Conservation (phyloP, 2,329 filamentous ascomycete genomes). For the Cladosporium halotolerans region DNA sequence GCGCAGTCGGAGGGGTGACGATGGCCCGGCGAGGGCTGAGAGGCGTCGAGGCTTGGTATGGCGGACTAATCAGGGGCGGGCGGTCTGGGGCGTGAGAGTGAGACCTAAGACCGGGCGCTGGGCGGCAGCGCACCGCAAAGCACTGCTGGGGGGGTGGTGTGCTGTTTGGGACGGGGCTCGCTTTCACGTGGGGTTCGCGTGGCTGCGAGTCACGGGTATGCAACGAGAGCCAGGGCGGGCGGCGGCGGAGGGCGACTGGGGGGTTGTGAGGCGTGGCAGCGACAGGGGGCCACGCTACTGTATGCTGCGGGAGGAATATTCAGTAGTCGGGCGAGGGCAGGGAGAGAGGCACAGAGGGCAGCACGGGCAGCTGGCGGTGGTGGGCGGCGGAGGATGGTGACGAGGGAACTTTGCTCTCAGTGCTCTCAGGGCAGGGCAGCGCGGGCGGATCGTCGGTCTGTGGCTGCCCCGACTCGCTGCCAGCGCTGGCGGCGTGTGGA, state of each 20-base stretch:
- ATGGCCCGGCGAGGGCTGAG: neutral
- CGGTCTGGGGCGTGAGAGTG: conserved; percentile 2
- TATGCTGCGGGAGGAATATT: no score
- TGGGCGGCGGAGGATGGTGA: no score
- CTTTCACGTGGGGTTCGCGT: neutral
- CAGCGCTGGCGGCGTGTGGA: no score
- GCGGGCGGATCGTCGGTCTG: no score
- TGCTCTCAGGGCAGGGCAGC: no score
- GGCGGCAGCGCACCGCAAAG: neutral
- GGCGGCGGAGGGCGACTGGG: neutral
- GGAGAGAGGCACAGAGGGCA: no score
- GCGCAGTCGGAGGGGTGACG: neutral
- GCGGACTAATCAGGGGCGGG: conserved; percentile 3
- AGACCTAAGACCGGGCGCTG: neutral
- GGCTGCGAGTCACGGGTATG: neutral
- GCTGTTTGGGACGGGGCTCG: neutral
- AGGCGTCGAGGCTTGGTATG: neutral
- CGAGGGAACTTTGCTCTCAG: no score
- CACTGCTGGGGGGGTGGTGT: neutral
- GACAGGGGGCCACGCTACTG: neutral
- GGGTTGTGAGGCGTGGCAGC: neutral
- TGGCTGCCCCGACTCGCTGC: no score
- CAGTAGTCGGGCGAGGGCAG: no score
- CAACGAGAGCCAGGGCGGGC: neutral
- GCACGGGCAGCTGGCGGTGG: no score